phyloP scores from a whole-genome alignment of 73 alveolate genomes.

The Stentor roeselii region DNA sequence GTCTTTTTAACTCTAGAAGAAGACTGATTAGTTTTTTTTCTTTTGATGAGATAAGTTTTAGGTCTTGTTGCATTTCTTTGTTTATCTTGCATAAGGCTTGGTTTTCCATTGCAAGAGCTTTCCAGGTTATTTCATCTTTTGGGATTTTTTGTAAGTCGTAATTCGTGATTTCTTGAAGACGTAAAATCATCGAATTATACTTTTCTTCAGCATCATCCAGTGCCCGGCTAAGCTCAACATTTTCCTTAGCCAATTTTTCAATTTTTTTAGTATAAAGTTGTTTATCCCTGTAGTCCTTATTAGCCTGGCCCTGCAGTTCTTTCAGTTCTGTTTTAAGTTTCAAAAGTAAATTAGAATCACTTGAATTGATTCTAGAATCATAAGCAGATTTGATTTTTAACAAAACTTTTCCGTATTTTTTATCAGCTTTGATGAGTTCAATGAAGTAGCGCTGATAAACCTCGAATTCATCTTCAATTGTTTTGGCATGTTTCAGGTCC shows the following conservation, averaged over 20 bases:
- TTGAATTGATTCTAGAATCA: neutral
- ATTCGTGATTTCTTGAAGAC: neutral
- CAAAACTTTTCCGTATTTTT: neutral
- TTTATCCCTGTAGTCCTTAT: neutral
- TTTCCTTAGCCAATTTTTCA: conserved; percentile 19
- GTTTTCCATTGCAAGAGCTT: neutral
- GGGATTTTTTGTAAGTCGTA: neutral
- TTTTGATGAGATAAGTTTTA: conserved; percentile 17
- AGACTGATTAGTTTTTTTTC: conserved; percentile 57
- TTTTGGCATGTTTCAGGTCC: neutral
- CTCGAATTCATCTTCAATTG: neutral
- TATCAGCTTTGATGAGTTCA: neutral
- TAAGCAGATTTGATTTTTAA: conserved; percentile 1
- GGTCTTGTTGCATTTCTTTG: neutral
- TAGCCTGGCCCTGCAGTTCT: neutral
- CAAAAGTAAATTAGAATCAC: neutral
- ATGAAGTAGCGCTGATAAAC: neutral
- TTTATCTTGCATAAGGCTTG: neutral
- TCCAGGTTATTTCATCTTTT: conserved; percentile 18
- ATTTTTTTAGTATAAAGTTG: neutral
- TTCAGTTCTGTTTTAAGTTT: neutral
- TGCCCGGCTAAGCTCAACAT: conserved; percentile 7
- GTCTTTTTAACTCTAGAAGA: conserved; percentile 40
- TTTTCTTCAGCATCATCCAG: neutral
- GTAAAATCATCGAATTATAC: neutral